phyloP scores from a whole-genome alignment of 2,329 filamentous ascomycete species.

The Diaporthe sp. region DNA sequence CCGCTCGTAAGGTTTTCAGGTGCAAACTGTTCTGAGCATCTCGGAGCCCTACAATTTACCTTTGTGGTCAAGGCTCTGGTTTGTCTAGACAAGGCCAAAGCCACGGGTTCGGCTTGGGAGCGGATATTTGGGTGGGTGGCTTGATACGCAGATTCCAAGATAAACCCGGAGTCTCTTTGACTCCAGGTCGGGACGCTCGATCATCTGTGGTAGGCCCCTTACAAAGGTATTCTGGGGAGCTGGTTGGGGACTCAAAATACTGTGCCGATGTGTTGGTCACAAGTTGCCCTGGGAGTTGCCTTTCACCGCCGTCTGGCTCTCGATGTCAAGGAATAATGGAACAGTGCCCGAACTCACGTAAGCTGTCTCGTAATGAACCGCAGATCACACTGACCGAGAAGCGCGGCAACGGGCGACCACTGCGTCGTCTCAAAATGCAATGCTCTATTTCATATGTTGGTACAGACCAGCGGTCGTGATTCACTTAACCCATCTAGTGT shows the following conservation, averaged over 20 bases:
- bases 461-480: slow-evolving; percentile 34
- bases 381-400: background rate
- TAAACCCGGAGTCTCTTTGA: background rate
- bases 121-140: background rate
- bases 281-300: background rate
- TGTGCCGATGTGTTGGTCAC: background rate
- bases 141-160: background rate
- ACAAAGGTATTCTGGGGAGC: background rate
- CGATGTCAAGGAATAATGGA: background rate
- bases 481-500: slow-evolving; percentile 21
- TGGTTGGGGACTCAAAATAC: background rate
- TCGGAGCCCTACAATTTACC: background rate
- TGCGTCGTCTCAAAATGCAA: slow-evolving; percentile 36
- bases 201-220: background rate
- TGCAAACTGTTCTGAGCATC: background rate
- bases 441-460: slow-evolving; percentile 41
- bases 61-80: background rate
- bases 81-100: background rate
- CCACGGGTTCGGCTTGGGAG: background rate
- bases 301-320: background rate
- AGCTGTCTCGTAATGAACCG: background rate
- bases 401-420: background rate
- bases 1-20: background rate
- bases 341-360: background rate
- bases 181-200: background rate